Evolutionary conservation across 2,329 filamentous ascomycete genomes (phyloP).

Genomic region (Fusarium decemcellulare): DNA sequence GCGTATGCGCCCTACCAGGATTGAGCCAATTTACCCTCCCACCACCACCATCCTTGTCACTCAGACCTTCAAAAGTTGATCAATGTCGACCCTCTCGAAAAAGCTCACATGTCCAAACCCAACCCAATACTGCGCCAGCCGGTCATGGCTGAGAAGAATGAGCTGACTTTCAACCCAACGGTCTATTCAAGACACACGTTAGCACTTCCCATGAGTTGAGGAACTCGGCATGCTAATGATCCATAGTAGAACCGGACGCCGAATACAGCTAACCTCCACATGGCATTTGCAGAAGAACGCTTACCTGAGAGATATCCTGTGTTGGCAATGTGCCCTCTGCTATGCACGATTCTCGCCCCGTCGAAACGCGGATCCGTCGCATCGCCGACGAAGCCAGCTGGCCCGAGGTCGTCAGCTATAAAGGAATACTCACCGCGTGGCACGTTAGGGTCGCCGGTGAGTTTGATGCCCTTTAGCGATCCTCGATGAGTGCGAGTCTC

Average conservation of each 20-base stretch:
- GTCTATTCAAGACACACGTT: constrained; percentile 63
- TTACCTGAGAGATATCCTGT: constrained; percentile 80
- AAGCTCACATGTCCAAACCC: constrained; percentile 72
- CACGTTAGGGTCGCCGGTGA: constrained; percentile 93
- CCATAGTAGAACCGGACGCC: too few relatives aligned
- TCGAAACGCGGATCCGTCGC: constrained; percentile 77
- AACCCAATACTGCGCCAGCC: constrained; percentile 87
- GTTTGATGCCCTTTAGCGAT: constrained; percentile 85
- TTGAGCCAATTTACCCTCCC: neutral
- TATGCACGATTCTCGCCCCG: constrained; percentile 81
- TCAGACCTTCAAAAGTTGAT: constrained; percentile 58
- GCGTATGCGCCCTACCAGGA: neutral
- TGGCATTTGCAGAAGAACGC: neutral
- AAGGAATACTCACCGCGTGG: constrained; percentile 90
- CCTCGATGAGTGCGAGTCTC: constrained; percentile 72
- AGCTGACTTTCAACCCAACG: constrained; percentile 82
- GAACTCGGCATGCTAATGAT: too few relatives aligned
- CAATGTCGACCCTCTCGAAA: constrained; percentile 72
- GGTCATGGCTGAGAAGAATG: constrained; percentile 82
- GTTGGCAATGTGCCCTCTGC: constrained; percentile 83
- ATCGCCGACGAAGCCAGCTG: constrained; percentile 73
- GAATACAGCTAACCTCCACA: too few relatives aligned
- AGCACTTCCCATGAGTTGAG: neutral
- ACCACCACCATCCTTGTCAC: too few relatives aligned
- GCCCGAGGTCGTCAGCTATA: constrained; percentile 82